Evolutionary conservation across 2,329 filamentous ascomycete genomes (phyloP), one percentile per base, ranked within the genome.

Genomic region (Xylariales sp.): DNA sequence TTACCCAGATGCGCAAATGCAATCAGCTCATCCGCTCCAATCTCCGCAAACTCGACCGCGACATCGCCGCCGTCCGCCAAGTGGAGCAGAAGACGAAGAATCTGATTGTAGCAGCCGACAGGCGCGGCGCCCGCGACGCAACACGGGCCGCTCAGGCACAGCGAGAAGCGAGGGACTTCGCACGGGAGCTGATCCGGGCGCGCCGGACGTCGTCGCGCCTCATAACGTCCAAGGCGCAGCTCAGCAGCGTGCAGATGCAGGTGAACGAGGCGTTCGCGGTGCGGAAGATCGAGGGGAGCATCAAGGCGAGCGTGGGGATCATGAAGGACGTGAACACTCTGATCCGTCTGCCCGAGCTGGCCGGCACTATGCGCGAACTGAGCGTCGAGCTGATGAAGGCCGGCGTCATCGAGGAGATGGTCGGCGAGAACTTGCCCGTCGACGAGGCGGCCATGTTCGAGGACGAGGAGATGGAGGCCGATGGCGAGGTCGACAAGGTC

Each of bases 381-480:
- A 91, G 90, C 75, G 86, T 91, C 65, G 96, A 98, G 85, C 82
- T 98, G 73, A 92, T 97, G 80, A 97, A 94, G 83, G 95, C 96
- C 2, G 96, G 95, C 16, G 95, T 99, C 72, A 97, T 98, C 68
- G 95, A 98, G 84, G 96, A 99, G 83, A 97, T 98, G 92, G 90
- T 97, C 4, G 92, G 91, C 55, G 95, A 98, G 78, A 90, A 86
- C 50, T 83, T 98, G 72, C 93, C 94, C n/a, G 87, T 90, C 71
- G 90, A 94, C 65, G 81, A 90, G 59, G 84, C 93, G 73, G 83
- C 93, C 73, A 84, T 88, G 61, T 87, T 93, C 65, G 89, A 92
- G 67, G 93, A 93, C 69, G 85, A 89, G 66, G 93, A 94, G 74
- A 92, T 90, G 5, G 91, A 93, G 79, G 90, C 86, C 1, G 90